Evolutionary conservation across 495 filamentous ascomycete genomes (phyloP).

Genomic region (Talaromyces borbonicus): DNA sequence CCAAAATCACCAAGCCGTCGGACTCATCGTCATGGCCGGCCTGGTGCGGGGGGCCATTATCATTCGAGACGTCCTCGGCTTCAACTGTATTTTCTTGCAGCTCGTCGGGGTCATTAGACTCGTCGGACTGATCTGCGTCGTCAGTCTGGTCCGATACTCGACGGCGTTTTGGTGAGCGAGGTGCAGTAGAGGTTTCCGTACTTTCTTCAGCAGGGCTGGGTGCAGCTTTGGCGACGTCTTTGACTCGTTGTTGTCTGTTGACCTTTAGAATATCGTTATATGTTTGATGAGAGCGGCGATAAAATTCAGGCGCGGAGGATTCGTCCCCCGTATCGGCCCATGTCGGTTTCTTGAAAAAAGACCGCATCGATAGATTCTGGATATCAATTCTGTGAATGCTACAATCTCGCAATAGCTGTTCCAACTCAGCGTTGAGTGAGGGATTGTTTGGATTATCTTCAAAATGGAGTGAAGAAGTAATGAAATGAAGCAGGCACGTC

Average conservation of each 20-base stretch:
- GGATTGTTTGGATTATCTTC: too few species aligned
- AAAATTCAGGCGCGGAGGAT: constrained; percentile 46
- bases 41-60: too few species aligned
- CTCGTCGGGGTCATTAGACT: too few species aligned
- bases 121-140: too few species aligned
- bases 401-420: too few species aligned
- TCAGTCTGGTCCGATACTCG: constrained; percentile 10
- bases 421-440: too few species aligned
- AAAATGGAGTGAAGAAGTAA: too few species aligned
- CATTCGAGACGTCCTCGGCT: background rate
- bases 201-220: constrained; percentile 9
- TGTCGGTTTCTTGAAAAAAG: constrained; percentile 59
- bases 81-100: background rate
- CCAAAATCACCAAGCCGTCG: too few species aligned
- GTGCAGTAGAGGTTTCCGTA: background rate
- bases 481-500: too few species aligned
- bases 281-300: constrained; percentile 54
- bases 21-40: too few species aligned
- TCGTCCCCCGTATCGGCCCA: constrained; percentile 38
- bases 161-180: constrained; percentile 7
- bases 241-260: constrained; percentile 22
- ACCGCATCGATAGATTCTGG: constrained; percentile 34
- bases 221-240: constrained; percentile 10
- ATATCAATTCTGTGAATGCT: too few species aligned
- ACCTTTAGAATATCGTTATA: constrained; percentile 52